Percentiles rank a stretch among this genome's conserved stretches.
phyloP scores from a whole-genome alignment of 2,329 filamentous ascomycete species.

The Chalaropsis thielavioides region DNA sequence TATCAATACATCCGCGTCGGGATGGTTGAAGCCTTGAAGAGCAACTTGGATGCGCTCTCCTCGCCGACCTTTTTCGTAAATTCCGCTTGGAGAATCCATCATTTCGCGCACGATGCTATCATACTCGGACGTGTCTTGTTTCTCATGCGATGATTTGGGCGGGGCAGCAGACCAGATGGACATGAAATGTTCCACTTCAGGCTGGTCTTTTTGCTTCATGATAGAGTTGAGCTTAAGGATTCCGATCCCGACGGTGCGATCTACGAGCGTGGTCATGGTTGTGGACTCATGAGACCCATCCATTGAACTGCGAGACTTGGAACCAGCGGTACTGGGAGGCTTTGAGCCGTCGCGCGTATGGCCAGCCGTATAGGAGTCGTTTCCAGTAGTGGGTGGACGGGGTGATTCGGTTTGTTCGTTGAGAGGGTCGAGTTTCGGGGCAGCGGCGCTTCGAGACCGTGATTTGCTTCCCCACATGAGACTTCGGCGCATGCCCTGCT shows the following conservation, averaged over 20 bases:
- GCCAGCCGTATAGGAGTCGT: conserved; percentile 32
- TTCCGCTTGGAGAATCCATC: conserved; percentile 57
- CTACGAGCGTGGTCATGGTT: conserved; percentile 22
- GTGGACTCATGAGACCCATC: conserved; percentile 20
- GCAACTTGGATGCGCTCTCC: conserved; percentile 69
- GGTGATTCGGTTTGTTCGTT: conserved; percentile 36
- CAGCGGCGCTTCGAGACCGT: conserved; percentile 29
- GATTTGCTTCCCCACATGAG: conserved; percentile 55
- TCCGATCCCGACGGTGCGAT: conserved; percentile 60
- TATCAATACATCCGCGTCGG: conserved; percentile 67
- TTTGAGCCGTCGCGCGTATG: conserved; percentile 18
- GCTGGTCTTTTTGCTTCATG: conserved; percentile 50
- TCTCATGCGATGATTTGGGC: conserved; percentile 33
- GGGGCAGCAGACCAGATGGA: conserved; percentile 54
- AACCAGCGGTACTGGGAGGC: conserved; percentile 44
- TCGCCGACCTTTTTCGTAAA: conserved; percentile 56
- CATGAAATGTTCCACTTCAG: conserved; percentile 63
- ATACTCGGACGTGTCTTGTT: conserved; percentile 50
- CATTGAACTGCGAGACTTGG: conserved; percentile 31
- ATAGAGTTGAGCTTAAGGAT: conserved; percentile 61
- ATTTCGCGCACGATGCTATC: conserved; percentile 58
- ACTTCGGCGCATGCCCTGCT: conserved; percentile 44
- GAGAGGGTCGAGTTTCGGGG: conserved; percentile 41
- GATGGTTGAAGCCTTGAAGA: conserved; percentile 60
- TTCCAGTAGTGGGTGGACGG: conserved; percentile 25